phyloP scores from a whole-genome alignment of 306 rosid genomes.

The Rosa rugosa region DNA sequence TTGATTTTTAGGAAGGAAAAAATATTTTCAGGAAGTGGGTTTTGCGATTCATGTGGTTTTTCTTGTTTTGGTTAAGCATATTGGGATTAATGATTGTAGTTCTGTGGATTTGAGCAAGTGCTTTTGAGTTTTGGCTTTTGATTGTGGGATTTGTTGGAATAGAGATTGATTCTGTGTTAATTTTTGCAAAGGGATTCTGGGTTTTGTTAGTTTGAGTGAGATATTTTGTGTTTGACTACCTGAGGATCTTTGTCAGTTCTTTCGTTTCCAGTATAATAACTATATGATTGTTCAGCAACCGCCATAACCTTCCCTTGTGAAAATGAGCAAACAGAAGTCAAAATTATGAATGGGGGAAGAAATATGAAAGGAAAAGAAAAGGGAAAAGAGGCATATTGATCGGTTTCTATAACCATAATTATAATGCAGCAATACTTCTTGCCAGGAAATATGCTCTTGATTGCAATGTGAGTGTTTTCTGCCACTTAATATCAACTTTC shows the following conservation, averaged over 20 bases:
- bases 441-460: slow-evolving; percentile 88
- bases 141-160: too few relatives aligned
- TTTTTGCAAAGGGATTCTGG: too few relatives aligned
- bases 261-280: slow-evolving; percentile 42
- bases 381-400: background rate
- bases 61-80: too few relatives aligned
- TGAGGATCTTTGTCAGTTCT: slow-evolving; percentile 40
- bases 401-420: background rate
- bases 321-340: background rate
- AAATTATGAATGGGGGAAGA: background rate
- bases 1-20: too few relatives aligned
- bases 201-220: too few relatives aligned
- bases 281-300: slow-evolving; percentile 37
- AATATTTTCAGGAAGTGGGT: too few relatives aligned
- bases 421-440: slow-evolving; percentile 67
- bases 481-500: background rate
- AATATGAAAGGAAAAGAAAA: background rate
- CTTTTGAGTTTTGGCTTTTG: too few relatives aligned
- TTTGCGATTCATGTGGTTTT: too few relatives aligned
- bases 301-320: slow-evolving; percentile 31
- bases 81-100: too few relatives aligned
- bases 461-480: slow-evolving; percentile 68
- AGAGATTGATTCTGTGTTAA: too few relatives aligned
- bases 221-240: slow-evolving; percentile 20
- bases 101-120: too few relatives aligned